Evolutionary conservation across 2,329 filamentous ascomycete genomes (phyloP).

Genomic region (Cladosporium oxysporum): DNA sequence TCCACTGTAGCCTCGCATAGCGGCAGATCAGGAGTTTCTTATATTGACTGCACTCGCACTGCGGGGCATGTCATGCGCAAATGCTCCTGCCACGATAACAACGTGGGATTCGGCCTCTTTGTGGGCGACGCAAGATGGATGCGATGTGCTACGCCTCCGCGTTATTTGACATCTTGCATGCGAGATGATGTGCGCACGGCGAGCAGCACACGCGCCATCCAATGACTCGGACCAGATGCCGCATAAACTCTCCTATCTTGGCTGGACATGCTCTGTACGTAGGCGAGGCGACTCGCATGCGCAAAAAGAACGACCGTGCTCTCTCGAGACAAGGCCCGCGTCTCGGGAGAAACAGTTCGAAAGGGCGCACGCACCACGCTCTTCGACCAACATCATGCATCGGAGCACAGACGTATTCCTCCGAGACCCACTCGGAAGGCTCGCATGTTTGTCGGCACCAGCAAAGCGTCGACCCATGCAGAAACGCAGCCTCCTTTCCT

Average conservation of each 20-base stretch:
- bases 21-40: constrained; percentile 35
- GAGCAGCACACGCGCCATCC: constrained; percentile 1
- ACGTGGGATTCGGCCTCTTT: neutral
- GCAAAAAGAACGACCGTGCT: neutral
- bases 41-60: constrained; percentile 34
- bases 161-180: neutral
- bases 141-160: neutral
- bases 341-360: neutral
- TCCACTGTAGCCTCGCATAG: constrained; percentile 33
- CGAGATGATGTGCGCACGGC: neutral
- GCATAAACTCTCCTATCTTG: neutral
- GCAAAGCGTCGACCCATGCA: neutral
- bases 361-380: neutral
- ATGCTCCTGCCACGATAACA: constrained; percentile 12
- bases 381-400: neutral
- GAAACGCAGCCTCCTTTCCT: neutral
- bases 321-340: neutral
- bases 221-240: neutral
- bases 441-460: constrained; percentile 11
- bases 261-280: neutral
- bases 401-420: constrained; percentile 3
- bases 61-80: constrained; percentile 26
- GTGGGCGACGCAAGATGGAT: neutral
- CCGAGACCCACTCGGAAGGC: neutral
- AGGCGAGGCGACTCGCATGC: neutral